These are phyloP conservation scores for Eucommia ulmoides DNA, from an alignment of 257 asterid species.

Conservation along the genomic window DNA sequence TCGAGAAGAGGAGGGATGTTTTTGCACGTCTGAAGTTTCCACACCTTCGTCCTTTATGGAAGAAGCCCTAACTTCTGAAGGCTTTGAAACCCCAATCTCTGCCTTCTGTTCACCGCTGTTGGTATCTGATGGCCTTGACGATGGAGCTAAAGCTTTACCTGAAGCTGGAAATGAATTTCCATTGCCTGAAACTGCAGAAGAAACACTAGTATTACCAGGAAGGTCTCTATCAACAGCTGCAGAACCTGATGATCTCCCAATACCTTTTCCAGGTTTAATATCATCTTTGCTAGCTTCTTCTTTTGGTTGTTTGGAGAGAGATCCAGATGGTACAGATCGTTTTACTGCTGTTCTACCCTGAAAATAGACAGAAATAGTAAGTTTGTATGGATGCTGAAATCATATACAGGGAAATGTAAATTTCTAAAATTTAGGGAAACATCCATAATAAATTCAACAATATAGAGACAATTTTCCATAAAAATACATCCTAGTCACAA, in stretches of 20 bases:
- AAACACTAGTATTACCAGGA: constrained; percentile 22
- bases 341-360: constrained; percentile 57
- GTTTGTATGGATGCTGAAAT: no score
- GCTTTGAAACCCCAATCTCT: constrained; percentile 31
- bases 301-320: constrained; percentile 67
- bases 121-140: constrained; percentile 36
- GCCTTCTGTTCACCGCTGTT: constrained; percentile 36
- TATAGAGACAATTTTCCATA: no score
- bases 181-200: constrained; percentile 45
- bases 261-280: constrained; percentile 45
- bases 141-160: constrained; percentile 36
- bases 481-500: no score
- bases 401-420: no score
- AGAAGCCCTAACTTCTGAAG: constrained; percentile 45
- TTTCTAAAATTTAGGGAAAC: no score
- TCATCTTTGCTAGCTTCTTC: constrained; percentile 66
- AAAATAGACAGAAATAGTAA: no score
- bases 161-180: constrained; percentile 23
- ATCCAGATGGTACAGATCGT: constrained; percentile 47
- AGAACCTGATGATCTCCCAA: constrained; percentile 37
- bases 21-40: constrained; percentile 45
- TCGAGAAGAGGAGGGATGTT: constrained; percentile 47
- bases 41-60: constrained; percentile 48
- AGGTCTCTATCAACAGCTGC: constrained; percentile 25
- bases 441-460: no score